phyloP scores from a whole-genome alignment of 2,329 filamentous ascomycete genomes.

The Curvularia verruculosa region DNA sequence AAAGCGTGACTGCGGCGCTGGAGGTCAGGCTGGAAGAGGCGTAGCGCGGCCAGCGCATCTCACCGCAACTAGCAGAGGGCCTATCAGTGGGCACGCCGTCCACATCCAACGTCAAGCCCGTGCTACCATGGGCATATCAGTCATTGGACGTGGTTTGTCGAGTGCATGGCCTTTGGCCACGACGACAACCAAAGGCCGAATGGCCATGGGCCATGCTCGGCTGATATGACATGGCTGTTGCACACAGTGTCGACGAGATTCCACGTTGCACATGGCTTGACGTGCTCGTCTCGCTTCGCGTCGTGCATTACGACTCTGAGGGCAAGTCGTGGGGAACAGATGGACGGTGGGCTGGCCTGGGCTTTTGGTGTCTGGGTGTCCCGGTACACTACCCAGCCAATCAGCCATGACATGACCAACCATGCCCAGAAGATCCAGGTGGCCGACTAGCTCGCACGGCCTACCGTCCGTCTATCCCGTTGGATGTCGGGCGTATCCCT shows the following conservation, averaged over 20 bases:
- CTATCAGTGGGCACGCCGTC: slow-evolving; percentile 41
- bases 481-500: slow-evolving; percentile 39
- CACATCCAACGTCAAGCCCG: slow-evolving; percentile 44
- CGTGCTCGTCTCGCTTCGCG: slow-evolving; percentile 30
- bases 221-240: slow-evolving; percentile 46
- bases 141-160: slow-evolving; percentile 32
- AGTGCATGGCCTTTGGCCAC: slow-evolving; percentile 23
- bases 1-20: slow-evolving; percentile 37
- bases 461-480: slow-evolving; percentile 47
- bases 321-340: slow-evolving; percentile 19
- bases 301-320: slow-evolving; percentile 9
- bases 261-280: slow-evolving; percentile 41
- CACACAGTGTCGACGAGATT: slow-evolving; percentile 47
- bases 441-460: slow-evolving; percentile 37
- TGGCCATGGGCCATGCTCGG: slow-evolving; percentile 23
- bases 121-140: slow-evolving; percentile 47
- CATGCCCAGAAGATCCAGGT: slow-evolving; percentile 20
- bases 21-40: slow-evolving; percentile 20
- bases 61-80: slow-evolving; percentile 42
- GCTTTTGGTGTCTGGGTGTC: not conserved
- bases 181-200: not conserved
- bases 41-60: slow-evolving; percentile 48
- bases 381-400: slow-evolving; percentile 15
- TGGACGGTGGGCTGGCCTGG: slow-evolving; percentile 16
- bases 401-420: slow-evolving; percentile 30